Base-by-base conservation (phyloP, 2,329 filamentous ascomycete genomes). In the Ramularia endophylla region DNA sequence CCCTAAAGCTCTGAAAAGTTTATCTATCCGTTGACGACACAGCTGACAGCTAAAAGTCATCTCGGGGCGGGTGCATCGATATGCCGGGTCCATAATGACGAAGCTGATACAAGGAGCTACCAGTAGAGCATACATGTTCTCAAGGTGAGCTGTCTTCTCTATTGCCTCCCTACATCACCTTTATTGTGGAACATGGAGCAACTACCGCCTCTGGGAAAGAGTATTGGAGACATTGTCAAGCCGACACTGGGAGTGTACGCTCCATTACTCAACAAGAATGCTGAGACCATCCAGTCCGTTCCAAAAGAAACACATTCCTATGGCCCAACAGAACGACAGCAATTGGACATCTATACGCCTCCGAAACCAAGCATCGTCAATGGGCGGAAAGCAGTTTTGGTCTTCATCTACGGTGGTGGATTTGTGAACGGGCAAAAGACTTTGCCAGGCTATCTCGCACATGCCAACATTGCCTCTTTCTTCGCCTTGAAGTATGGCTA, bases 381-480 rank as follows among this genome's bases (percentile, higher is more conserved):
- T 34, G 48, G 48, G 13, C 41, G 53, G n/a, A 40, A 28, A 36
- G 42, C 56, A 0, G 43, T 57, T 0, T 34, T 59, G 2, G 36
- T 59, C 8, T 64, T 63, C 50, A 12, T 61, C 31, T 59, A 65
- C 49, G 63, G 60, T 22, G 61, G 64, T 33, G 56, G 56, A 25
- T 59, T 69, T 38, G 51, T 60, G 4, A 16, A 36, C 32, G 65
- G 65, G 17, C 51, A 55, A 28, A 63, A 59, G 37, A 57, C 55
- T 13, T 47, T 62, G 6, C 47, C 50, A 41, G 57, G 40, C 20
- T 56, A 36, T 46, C 56, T 62, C 35, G 54, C 58, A 1, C 62
- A 65, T 42, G 53, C 52, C 12, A 68, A 69, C 44, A 34, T 68
- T 3, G 66, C 64, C 5, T 56, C 64, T 33, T 68, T 59, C 56